phyloP scores from a whole-genome alignment of 164 flowering plant genomes.

The Cinnamomum chago region DNA sequence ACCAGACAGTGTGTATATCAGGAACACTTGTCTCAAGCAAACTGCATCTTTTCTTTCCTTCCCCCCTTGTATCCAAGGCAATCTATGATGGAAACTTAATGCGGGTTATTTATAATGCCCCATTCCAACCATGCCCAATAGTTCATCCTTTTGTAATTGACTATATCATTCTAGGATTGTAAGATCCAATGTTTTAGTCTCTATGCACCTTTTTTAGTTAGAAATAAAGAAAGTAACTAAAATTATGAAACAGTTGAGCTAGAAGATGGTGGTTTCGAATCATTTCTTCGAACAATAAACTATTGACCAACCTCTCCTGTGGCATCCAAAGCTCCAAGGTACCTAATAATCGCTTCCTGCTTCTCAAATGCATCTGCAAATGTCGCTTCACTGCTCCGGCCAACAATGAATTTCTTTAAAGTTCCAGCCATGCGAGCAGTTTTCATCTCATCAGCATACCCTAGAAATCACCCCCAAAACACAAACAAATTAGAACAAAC shows the following conservation, averaged over 20 bases:
- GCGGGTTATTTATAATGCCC: no score
- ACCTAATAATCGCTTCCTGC: slow-evolving; percentile 76
- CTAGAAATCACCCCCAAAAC: slow-evolving; percentile 25
- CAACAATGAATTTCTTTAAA: slow-evolving; percentile 69
- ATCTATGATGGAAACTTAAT: no score
- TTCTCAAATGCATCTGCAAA: slow-evolving; percentile 82
- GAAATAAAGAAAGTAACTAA: neutral
- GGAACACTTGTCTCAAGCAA: neutral
- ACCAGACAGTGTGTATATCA: neutral
- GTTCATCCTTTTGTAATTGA: no score
- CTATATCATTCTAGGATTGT: no score
- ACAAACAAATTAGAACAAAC: neutral
- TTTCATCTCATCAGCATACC: slow-evolving; percentile 70
- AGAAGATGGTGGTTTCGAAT: neutral
- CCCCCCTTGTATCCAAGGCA: no score
- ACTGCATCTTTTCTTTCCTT: no score
- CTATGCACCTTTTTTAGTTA: neutral
- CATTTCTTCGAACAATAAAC: neutral
- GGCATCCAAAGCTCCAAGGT: slow-evolving; percentile 68
- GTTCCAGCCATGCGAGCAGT: slow-evolving; percentile 61
- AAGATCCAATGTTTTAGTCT: neutral
- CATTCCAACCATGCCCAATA: no score
- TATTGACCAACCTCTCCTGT: slow-evolving; percentile 64
- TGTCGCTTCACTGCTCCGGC: slow-evolving; percentile 82
- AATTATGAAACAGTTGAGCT: neutral